Percentiles rank a stretch among this genome's conserved stretches.
Evolutionary conservation across 2,329 filamentous ascomycete species (phyloP).

Genomic region (Trichoderma sp.): DNA sequence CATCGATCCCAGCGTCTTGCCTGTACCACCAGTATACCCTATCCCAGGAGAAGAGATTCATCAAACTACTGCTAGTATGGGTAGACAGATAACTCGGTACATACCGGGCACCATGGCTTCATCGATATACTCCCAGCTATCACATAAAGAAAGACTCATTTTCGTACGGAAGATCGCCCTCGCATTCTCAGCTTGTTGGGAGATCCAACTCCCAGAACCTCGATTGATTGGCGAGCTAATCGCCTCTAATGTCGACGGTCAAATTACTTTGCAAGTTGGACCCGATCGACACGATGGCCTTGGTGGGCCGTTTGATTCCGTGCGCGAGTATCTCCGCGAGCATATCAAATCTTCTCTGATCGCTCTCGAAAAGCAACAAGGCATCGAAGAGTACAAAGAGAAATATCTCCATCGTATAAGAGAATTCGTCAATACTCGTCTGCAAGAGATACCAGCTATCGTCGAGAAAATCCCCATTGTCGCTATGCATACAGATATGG

Average conservation of each 20-base stretch:
- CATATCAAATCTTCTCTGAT: not conserved
- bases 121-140: accelerated
- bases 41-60: not conserved
- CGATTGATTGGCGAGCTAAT: not conserved
- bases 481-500: not conserved
- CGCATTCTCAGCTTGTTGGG: not conserved
- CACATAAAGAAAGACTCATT: not conserved
- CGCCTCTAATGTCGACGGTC: not conserved
- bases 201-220: not conserved
- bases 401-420: not conserved
- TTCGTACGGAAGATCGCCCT: not conserved
- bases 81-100: not conserved
- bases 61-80: not conserved
- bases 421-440: not conserved
- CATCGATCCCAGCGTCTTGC: not conserved
- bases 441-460: not conserved
- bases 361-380: not conserved
- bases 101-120: not conserved
- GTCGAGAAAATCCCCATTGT: not conserved
- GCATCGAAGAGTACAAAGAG: not conserved
- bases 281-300: not conserved
- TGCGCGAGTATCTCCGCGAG: not conserved
- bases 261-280: not conserved
- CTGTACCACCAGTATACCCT: not conserved
- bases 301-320: not conserved